Evolutionary conservation across 1,284 basidiomycete genomes (phyloP), one percentile per base, ranked within the genome.

Genomic region (Pyrrhoderma noxium): DNA sequence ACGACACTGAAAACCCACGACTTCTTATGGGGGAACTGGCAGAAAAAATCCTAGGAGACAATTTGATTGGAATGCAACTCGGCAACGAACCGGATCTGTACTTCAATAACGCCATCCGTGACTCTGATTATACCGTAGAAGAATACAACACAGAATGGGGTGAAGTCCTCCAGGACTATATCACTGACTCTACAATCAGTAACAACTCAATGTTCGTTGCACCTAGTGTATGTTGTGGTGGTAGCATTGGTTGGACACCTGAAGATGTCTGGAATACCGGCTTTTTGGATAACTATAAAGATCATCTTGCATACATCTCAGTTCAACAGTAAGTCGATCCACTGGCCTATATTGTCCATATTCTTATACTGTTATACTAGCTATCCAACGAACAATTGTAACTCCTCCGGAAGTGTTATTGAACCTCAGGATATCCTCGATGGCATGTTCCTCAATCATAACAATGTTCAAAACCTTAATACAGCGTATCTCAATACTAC

Each of bases 51-150:
- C 70, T 87, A 0, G 84, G 84, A 0, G 65, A 72, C 52, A 69
- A 74, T 57, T 72, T 87, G 8, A 64, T 79, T 21, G 82, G 79
- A 1, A 62, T 84, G 34, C 76, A 81, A 61, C 72, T 70, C 4
- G 82, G 79, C 2, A 89, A 89, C 62, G 85, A 89, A 62, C 85
- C 85, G 9, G 84, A 87, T 66, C 67, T 86, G 52, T 86, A 77
- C 60, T 61, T 61, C 3, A 57, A 62, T 49, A 72, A 67, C 41
- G 63, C 54, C 8, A 65, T 66, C 44, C 66, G 70, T 4, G 54
- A 62, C 53, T 63, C 58, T 46, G 62, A 58, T 13, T 83, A 78
- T 58, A 60, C 55, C 0, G 68, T 73, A 3, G 55, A 55, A 8
- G 65, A 78, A 53, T 83, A 78, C 57, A 62, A 72, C 9, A 59